These are phyloP conservation scores for Tolypocladium inflatum DNA, from an alignment of 2,329 filamentous ascomycete species.

Conservation along the genomic window DNA sequence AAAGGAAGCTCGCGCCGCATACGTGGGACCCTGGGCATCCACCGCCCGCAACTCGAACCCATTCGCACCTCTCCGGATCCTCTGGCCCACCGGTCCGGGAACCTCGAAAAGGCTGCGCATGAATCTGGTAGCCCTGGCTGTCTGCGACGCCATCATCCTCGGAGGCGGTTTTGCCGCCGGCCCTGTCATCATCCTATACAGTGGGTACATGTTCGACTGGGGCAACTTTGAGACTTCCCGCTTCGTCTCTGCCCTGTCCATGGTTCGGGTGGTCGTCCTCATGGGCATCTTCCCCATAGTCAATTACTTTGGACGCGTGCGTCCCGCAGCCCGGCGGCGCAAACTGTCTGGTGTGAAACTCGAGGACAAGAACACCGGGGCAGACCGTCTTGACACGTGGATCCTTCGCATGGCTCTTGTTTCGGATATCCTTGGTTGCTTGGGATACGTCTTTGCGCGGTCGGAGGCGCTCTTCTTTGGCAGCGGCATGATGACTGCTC, in stretches of 20 bases:
- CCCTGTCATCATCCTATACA: conserved; percentile 77
- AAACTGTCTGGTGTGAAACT: conserved; percentile 24
- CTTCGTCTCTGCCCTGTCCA: conserved; percentile 74
- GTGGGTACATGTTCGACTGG: conserved; percentile 74
- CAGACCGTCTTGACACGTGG: conserved; percentile 67
- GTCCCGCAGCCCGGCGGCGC: conserved; percentile 34
- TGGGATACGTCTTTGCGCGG: conserved; percentile 63
- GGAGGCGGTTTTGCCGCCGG: conserved; percentile 73
- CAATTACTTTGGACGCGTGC: conserved; percentile 62
- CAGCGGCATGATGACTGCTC: conserved; percentile 61
- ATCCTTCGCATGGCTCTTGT: conserved; percentile 66
- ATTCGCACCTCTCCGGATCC: conserved; percentile 65
- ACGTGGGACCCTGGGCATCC: conserved; percentile 17
- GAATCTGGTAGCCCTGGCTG: conserved; percentile 74
- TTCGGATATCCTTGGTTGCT: conserved; percentile 66
- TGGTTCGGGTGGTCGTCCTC: conserved; percentile 65
- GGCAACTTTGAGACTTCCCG: conserved; percentile 67
- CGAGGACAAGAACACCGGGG: conserved; percentile 52
- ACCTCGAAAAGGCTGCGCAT: conserved; percentile 52
- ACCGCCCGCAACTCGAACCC: conserved; percentile 49
- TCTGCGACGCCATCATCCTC: conserved; percentile 74
- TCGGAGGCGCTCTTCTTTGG: conserved; percentile 56
- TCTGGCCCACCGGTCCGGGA: conserved; percentile 62
- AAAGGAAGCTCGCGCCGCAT: conserved; percentile 24
- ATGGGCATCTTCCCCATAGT: conserved; percentile 66